Base-by-base conservation (phyloP, 1,284 basidiomycete species). In the Sporisorium sorghi region DNA sequence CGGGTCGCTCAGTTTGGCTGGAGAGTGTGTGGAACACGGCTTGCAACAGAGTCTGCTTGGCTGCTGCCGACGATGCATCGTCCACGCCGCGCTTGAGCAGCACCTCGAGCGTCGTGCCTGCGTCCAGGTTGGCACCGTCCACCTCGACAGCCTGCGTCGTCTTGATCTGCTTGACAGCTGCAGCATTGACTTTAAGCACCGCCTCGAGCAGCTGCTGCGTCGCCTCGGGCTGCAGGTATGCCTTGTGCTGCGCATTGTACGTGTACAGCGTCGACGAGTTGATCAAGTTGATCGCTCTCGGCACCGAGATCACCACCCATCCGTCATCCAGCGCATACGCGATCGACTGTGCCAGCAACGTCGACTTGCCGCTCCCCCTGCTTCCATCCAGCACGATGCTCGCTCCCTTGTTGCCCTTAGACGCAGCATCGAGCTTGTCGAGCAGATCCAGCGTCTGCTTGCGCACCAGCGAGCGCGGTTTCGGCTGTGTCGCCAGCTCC, bases 261-360 rank as follows among this genome's bases (percentile, higher is more conserved):
- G 87, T 83, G 83, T 92, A 92, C 2, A 89, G 84, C 0, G 91
- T 90, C 0, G 91, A 90, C 1, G 92, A 93, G 85, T 94, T 90
- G 73, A 94, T 90, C 58, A 93, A 88, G 62, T 88, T 89, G 68
- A 90, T 88, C 1, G 90, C 91, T 90, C 90, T 87, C 3, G 94
- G 93, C n/a, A 94, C 88, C 84, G 96, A 97, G 46, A 97, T 85
- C 26, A 95, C 92, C 39, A 96, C 87, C 92, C 92, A 97, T 15
- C 89, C 88, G 28, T 89, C 88, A 14, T 89, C 87, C 23, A 89
- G 81, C 15, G 90, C 91, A 71, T 94, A 91, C 32, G 92, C 88
- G 0, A 93, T 89, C 0, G 90, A 88, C 83, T 98, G 95, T 2
- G 96, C 86, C 23, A 97, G 86, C 21, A 93, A 85, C 69, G 89